These are phyloP conservation scores for Verticillium tricorpus DNA, from an alignment of 2,329 filamentous ascomycete genomes.

Conservation along the genomic window DNA sequence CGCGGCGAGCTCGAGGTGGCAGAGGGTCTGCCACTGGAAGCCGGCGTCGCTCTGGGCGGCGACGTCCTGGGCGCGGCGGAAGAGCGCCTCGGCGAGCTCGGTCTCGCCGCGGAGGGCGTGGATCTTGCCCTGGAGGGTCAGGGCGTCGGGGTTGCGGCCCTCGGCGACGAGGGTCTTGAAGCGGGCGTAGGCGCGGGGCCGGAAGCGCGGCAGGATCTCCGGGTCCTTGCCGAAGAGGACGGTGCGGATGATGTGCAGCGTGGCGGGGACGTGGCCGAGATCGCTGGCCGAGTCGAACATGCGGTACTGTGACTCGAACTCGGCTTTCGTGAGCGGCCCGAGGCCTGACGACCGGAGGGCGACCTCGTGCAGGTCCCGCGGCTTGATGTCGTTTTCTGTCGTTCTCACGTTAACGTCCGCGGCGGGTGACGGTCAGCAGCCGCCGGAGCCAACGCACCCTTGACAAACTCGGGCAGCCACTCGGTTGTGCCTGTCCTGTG, in stretches of 20 bases:
- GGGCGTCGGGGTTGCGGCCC: constrained; percentile 27
- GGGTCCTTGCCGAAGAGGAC: not conserved
- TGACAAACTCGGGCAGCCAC: constrained; percentile 3
- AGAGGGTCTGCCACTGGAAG: not conserved
- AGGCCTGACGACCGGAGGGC: not conserved
- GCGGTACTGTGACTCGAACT: not conserved
- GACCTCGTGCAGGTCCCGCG: constrained; percentile 2
- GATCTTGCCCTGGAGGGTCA: constrained; percentile 9
- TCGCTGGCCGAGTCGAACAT: constrained; percentile 28
- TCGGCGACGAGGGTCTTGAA: constrained; percentile 24
- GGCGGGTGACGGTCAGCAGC: not conserved
- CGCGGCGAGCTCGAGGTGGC: not conserved
- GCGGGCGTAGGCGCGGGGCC: constrained; percentile 17
- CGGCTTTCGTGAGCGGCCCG: not conserved
- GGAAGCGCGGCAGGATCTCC: constrained; percentile 4
- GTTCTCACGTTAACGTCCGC: not conserved
- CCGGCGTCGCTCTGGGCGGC: not conserved
- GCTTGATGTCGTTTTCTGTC: constrained; percentile 1
- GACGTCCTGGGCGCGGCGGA: not conserved
- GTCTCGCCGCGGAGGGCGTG: not conserved
- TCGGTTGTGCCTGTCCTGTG: not conserved
- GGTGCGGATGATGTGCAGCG: constrained; percentile 13
- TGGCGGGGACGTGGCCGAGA: constrained; percentile 22
- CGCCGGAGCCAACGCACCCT: not conserved
- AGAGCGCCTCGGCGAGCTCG: not conserved